These are phyloP conservation scores for Ophiorrhiza pumila DNA, from an alignment of 257 asterid genomes.

Conservation along the genomic window DNA sequence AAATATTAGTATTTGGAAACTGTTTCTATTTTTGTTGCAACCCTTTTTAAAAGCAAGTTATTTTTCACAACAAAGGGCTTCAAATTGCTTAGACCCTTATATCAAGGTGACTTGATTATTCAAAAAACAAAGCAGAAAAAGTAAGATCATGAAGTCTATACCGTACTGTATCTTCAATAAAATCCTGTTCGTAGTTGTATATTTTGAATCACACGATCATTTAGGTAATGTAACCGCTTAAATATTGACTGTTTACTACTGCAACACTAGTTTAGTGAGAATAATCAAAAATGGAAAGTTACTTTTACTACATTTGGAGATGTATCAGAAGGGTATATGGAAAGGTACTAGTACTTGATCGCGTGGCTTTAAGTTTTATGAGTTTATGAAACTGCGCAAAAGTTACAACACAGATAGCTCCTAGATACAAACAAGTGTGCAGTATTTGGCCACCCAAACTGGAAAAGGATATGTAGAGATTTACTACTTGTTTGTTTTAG, in stretches of 20 bases:
- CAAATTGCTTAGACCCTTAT: not conserved
- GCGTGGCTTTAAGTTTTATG: not conserved
- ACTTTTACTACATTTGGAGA: no score
- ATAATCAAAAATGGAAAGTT: no score
- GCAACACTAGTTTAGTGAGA: not conserved
- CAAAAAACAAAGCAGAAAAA: no score
- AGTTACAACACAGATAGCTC: not conserved
- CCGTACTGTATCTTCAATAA: no score
- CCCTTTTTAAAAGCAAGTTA: not conserved
- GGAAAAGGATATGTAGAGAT: not conserved
- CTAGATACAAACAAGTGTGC: slow-evolving; percentile 3
- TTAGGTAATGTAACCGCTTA: not conserved
- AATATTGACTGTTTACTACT: slow-evolving; percentile 5
- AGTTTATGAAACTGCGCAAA: not conserved
- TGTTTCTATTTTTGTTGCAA: not conserved
- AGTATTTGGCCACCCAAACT: slow-evolving; percentile 2
- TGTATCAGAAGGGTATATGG: not conserved
- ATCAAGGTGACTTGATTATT: no score
- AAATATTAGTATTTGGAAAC: not conserved
- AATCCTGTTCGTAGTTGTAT: no score
- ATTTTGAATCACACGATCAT: no score
- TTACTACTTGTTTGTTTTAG: not conserved
- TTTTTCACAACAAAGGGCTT: not conserved
- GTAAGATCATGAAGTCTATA: no score
- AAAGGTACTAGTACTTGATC: not conserved